phyloP scores from a whole-genome alignment of 352 stramenopile species.

The Halophytophthora polymorphica region DNA sequence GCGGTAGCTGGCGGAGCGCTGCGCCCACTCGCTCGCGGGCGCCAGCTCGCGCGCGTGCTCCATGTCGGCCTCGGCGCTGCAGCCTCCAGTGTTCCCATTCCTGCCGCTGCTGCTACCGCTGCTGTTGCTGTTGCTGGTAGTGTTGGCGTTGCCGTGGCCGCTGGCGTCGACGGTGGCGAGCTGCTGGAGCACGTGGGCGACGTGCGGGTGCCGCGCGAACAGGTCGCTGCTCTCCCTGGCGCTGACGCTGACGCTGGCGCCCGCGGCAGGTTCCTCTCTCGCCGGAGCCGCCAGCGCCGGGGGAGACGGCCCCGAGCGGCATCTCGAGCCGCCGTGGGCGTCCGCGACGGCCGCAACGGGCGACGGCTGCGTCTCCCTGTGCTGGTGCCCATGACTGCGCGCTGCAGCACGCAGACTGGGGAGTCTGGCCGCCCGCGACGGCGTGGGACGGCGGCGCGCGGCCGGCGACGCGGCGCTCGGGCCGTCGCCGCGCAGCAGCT shows the following conservation, averaged over 20 bases:
- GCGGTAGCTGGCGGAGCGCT: conserved; percentile 46
- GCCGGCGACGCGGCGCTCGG: no score
- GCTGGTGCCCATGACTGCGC: no score
- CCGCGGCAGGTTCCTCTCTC: conserved; percentile 13
- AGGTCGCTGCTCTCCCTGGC: conserved; percentile 23
- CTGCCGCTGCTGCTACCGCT: conserved; percentile 6
- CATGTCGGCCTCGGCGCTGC: conserved; percentile 27
- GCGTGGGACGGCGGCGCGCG: no score
- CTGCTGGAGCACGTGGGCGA: conserved; percentile 36
- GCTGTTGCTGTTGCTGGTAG: conserved; percentile 1
- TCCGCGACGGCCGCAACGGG: no score
- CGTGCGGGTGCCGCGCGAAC: conserved; percentile 40
- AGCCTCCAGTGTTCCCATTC: background rate
- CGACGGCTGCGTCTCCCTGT: no score
- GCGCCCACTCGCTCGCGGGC: conserved; percentile 37
- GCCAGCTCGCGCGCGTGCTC: conserved; percentile 20
- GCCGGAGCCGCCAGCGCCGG: background rate
- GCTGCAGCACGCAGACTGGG: no score
- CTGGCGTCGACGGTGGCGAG: conserved; percentile 14
- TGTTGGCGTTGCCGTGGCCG: conserved; percentile 2
- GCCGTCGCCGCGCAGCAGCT: no score
- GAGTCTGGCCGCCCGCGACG: no score
- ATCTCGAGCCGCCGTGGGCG: no score
- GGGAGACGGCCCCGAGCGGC: no score
- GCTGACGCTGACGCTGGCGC: background rate